Base-by-base conservation (phyloP, 225 moss, liverwort and hornwort genomes). In the Straminergon stramineum region DNA sequence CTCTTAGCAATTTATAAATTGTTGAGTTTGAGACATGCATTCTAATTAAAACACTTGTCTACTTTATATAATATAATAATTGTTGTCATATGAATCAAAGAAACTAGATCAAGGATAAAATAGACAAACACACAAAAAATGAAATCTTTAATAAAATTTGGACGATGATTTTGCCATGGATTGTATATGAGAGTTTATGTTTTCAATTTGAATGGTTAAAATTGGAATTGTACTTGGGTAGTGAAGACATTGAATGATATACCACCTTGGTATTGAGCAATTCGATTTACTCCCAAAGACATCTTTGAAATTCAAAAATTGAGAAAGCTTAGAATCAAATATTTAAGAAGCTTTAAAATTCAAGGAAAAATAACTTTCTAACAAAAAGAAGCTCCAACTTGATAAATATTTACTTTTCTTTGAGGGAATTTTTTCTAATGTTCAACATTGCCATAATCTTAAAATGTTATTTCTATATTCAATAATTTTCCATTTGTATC, bases 161-260 rank as follows among this genome's bases (percentile, higher is more conserved):
- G 1, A 69, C 55, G 35, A 31, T 68, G 24, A 8, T 14, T 45
- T 13, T 43, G 31, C 12, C 17, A 74, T 1, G 2, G 4, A 68
- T 64, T 31, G 3, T 69, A 20, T 1, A 51, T 39, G 34, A 67
- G 2, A 20, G 4, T 18, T 73, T 35, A 48, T 66, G 3, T n/a
- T 43, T 65, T 65, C 2, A 15, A 84, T 66, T 37, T 20, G 9
- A 53, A 45, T 85, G 15, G 6, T 41, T 24, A 35, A 85, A 39
- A 30, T 71, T 79, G 20, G 39, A 28, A 64, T 65, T 82, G 61
- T 93, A 96, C 99, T 90, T 99, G 96, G 22, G 99, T 96, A 77
- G 92, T 97, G 83, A 97, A 99, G 61, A 99, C 89, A 37, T 93
- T 96, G 82, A 95, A 96, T 37, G 99, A 99, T 4, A 90, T 90